Base-by-base conservation (phyloP, 2,329 filamentous ascomycete species). In the Fusarium sp. region DNA sequence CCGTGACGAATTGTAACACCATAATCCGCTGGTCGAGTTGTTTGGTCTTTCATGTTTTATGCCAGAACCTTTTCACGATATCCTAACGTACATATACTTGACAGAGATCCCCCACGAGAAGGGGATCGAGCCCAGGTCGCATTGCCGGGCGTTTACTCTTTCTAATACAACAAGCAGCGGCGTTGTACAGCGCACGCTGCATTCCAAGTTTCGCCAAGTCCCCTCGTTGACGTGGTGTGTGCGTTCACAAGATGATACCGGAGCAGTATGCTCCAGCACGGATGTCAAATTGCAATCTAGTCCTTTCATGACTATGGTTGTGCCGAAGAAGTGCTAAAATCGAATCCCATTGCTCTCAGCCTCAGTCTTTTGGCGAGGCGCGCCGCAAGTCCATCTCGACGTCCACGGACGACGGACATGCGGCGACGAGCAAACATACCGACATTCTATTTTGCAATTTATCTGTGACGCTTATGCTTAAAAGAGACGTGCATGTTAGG, bases 281-380 rank as follows among this genome's bases (percentile, higher is more conserved):
- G 94, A 98, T 98, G 95, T 98, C 95, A 98, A 98, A 98, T 98
- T 98, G 92, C 95, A 97, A 96, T 93, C 88, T 90, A 90, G 92
- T 92, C 92, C 84, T 84, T 83, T 83, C 85, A 92, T 98, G 94
- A 93, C 94, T 95, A 91, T 88, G 90, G 91, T 95, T 97, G 95
- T 95, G 95, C 95, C 95, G 94, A 95, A 97, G 95, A 97, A 95
- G 95, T 98, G 95, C 95, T 97, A 90, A 97, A 88, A 97, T 89
- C 81, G 83, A 92, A 83, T 74, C 69, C 65, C 71, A 74, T 79
- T 77, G 78, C 79, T 80, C 72, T 76, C 76, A 65, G 80, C 76
- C 75, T 79, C 76, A 73, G 75, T 72, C 69, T 73, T 54, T 70
- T 69, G 73, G 76, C 77, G 61, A 70, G 78, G 74, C 77, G 74